Base-by-base conservation (phyloP, 192 early-diverging fungal genomes). In the Neocallimastix lanati region DNA sequence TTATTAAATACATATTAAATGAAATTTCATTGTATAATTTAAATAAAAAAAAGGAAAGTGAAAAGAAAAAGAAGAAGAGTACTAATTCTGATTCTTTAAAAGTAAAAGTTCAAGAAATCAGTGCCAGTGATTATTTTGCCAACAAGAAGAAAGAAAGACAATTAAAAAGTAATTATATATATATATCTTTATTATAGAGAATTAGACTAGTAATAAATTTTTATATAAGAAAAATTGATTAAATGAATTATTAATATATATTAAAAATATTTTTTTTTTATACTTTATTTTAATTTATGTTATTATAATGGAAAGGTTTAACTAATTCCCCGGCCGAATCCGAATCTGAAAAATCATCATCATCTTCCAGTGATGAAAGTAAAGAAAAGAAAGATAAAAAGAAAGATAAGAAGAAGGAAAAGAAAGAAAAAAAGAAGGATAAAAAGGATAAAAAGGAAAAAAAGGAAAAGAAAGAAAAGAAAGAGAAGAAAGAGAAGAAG, bases 401-500 rank as follows among this genome's bases (percentile, higher is more conserved):
- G 40, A 77, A 29, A n/a, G 37, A 29, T 16, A 29, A 67, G 80
- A 80, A 77, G 25, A 25, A 80, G 4, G n/a, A 80, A 28, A 80
- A 80, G 25, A 67, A 76, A 28, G 50, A 79, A 13, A 77, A 29
- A 4, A 79, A 79, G 76, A 40, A 67, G 16, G 27, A 81, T 21
- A 80, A 29, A 18, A 4, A 27, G 2, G 29, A 29, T 12, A 81
- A 81, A 38, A 35, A 36, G 28, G 29, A 81, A 80, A 79, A 85
- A 30, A 82, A 82, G 21, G 81, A 85, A 76, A 85, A 85, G 30
- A 67, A 81, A 58, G 29, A 81, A 38, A 84, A 33, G 78, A 77
- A 29, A 7, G 79, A 85, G 28, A 77, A 79, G 25, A 29, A 77
- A 35, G 81, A 28, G 35, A 28, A 77, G 27, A 37, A 76, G 2